Conservation (phyloP, 768 basidiomycete genomes). For the Xerocomellus chrysenteron region DNA sequence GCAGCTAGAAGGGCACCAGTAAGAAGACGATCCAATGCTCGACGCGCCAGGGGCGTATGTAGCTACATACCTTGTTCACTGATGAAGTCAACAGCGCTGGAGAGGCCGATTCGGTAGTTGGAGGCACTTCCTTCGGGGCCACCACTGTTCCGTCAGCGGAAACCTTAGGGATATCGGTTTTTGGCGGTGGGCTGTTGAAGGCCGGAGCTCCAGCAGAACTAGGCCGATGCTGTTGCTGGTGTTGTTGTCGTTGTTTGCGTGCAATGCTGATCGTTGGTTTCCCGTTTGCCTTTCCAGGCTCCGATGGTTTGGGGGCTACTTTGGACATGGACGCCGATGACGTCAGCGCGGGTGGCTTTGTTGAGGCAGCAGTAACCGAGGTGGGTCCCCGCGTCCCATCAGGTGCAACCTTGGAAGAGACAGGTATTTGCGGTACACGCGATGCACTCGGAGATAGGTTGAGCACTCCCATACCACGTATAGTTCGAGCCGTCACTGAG, state of each 20-base stretch:
- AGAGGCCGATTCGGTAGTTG: conserved; percentile 60
- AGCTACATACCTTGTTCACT: conserved; percentile 49
- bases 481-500: conserved; percentile 65
- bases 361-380: conserved; percentile 19
- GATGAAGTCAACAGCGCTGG: conserved; percentile 51
- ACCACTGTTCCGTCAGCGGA: conserved; percentile 66
- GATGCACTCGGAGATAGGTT: conserved; percentile 48
- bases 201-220: conserved; percentile 29
- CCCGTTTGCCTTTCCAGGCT: conserved; percentile 37
- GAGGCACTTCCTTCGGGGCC: conserved; percentile 40
- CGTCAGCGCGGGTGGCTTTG: conserved; percentile 32
- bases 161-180: conserved; percentile 65
- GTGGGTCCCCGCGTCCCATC: conserved; percentile 29
- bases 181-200: conserved; percentile 26
- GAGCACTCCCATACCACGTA: conserved; percentile 48
- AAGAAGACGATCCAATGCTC: conserved; percentile 2
- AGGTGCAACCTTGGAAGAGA: conserved; percentile 30
- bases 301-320: conserved; percentile 28
- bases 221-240: conserved; percentile 22
- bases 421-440: conserved; percentile 36
- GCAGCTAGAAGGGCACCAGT: conserved; percentile 42
- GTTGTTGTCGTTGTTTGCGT: conserved; percentile 54
- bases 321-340: conserved; percentile 32
- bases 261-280: conserved; percentile 62
- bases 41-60: background rate